Conservation (phyloP, 306 rosid species). For the Inga oerstediana region DNA sequence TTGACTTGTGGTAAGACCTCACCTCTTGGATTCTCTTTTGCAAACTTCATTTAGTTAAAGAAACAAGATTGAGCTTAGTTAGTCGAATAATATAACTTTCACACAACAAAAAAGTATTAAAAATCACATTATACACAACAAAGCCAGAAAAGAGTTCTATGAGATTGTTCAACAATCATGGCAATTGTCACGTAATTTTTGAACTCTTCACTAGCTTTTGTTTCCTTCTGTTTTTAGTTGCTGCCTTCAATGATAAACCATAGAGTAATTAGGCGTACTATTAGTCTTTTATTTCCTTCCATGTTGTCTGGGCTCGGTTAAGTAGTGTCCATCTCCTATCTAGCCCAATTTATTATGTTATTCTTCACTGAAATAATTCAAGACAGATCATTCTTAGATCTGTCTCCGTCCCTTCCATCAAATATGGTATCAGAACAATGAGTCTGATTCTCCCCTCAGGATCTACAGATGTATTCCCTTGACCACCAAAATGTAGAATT, state of each 20-base stretch:
- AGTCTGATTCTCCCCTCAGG: neutral
- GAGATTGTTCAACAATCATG: neutral
- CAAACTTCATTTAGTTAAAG: conserved; percentile 43
- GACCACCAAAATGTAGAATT: neutral
- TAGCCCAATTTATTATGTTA: neutral
- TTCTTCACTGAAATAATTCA: neutral
- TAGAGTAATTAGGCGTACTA: neutral
- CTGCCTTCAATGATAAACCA: neutral
- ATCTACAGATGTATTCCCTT: neutral
- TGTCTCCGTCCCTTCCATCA: neutral
- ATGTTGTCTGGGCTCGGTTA: neutral
- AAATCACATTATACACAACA: neutral
- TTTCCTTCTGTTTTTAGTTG: neutral
- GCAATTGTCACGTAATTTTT: neutral
- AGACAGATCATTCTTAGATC: neutral
- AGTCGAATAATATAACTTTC: neutral
- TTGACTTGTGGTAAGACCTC: conserved; percentile 58
- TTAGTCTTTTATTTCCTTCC: neutral
- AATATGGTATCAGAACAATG: neutral
- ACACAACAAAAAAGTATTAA: conserved; percentile 1
- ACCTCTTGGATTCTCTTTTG: conserved; percentile 57
- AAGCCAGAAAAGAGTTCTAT: neutral
- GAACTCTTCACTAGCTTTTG: neutral
- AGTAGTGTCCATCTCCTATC: neutral
- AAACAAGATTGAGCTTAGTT: neutral